Conservation (phyloP, 495 filamentous ascomycete species). For the Neurospora sp. region DNA sequence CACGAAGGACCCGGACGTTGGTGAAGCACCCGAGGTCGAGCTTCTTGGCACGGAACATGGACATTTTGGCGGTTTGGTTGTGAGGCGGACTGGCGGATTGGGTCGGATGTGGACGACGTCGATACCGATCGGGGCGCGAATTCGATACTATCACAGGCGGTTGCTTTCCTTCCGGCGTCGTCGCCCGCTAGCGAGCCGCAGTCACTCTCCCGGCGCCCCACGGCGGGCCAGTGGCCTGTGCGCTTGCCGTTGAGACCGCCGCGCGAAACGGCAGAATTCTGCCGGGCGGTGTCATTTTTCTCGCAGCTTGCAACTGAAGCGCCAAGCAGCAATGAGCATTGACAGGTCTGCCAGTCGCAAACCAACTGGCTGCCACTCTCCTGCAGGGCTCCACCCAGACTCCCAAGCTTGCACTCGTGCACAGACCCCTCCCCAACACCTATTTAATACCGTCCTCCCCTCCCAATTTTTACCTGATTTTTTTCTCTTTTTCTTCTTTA, state of each 20-base stretch:
- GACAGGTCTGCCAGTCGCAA: neutral
- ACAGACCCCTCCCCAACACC: constrained; percentile 5
- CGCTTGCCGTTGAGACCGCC: neutral
- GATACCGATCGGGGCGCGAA: neutral
- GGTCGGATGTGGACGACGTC: neutral
- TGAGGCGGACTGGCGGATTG: neutral
- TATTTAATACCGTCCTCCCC: constrained; percentile 18
- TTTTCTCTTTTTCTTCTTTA: constrained; percentile 29
- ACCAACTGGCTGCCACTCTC: neutral
- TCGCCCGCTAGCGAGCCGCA: neutral
- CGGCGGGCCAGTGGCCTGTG: neutral
- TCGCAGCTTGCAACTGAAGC: neutral
- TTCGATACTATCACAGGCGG: neutral
- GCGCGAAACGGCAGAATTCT: neutral
- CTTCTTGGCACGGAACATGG: constrained; percentile 76
- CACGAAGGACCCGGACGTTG: constrained; percentile 76
- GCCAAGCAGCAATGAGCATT: too few relatives aligned
- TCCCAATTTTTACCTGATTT: constrained; percentile 8
- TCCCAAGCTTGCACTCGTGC: constrained; percentile 8
- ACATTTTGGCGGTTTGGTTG: constrained; percentile 43
- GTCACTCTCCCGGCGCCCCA: neutral
- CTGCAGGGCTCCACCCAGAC: neutral
- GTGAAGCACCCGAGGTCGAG: constrained; percentile 77
- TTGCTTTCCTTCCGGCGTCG: neutral
- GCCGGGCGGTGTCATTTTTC: constrained; percentile 10